Evolutionary conservation across 1,284 basidiomycete species (phyloP), one percentile per base, ranked within the genome.

Genomic region (Xerocomus amazonicus): DNA sequence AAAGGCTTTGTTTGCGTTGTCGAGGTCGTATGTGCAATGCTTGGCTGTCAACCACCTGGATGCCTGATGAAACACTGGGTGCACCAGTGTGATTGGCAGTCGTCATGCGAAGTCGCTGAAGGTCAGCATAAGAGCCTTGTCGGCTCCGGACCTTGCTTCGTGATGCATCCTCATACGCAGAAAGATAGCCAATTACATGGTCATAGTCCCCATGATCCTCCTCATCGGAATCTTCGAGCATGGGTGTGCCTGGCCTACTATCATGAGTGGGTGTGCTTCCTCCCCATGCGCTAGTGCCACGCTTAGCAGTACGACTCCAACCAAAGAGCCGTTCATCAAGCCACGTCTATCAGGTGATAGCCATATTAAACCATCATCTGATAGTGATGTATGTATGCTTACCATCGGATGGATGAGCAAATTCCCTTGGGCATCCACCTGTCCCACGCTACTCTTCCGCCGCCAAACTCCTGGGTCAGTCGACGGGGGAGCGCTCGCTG

Each of bases 281-380:
- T 28, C 78, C 78, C 88, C 87, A 90, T n/a, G 79, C 85, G 60
- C 84, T 89, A 2, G 86, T 89, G 4, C 87, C 89, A 41, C 76
- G 80, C 46, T 66, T 69, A 4, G 86, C 77, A 58, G 84, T 89
- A 29, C 77, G 77, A 63, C 83, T 89, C 93, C 93, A 97, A 33
- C 94, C 94, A 67, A 96, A 97, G 35, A 97, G 74, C 14, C 89
- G 81, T 70, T 96, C 93, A 66, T 97, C 94, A 32, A 96, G 78
- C 92, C 92, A 95, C 14, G 87, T 87, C 87, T 80, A 17, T 37
- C 46, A 36, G 23, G 19, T 13, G 42, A 31, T 36, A 12, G 8
- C 14, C 31, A 16, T n/a, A 42, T 52, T 49, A 23, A 53, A 39
- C 29, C 17, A 31, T 19, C 17, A 31, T 27, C 48, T 27, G 3